Evolutionary conservation across 202 grass and related monocot species (phyloP).

Genomic region (Schoenoplectus tabernaemontani): DNA sequence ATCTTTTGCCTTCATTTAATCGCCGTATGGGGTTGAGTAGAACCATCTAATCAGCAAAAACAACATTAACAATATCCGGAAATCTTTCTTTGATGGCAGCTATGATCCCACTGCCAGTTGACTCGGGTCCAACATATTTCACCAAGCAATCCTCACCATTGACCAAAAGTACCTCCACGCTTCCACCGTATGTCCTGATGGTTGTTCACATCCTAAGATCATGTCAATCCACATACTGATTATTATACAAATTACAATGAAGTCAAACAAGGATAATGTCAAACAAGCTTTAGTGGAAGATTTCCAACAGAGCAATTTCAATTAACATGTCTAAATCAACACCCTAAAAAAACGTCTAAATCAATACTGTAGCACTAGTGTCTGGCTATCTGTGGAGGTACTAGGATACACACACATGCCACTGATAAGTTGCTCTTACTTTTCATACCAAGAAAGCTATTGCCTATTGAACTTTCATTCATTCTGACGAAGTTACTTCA

Average conservation of each 20-base stretch:
- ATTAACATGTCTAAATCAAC: background rate
- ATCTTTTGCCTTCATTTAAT: background rate
- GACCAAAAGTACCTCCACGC: constrained; percentile 63
- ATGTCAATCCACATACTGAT: background rate
- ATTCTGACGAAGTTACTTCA: no score
- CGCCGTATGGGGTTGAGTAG: background rate
- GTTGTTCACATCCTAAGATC: constrained; percentile 66
- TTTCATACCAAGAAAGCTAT: no score
- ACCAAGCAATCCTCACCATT: constrained; percentile 68
- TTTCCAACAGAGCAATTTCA: background rate
- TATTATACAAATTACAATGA: background rate
- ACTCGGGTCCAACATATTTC: constrained; percentile 73
- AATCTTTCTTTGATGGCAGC: constrained; percentile 92
- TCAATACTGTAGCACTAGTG: background rate
- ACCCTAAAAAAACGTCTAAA: background rate
- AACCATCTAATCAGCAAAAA: constrained; percentile 37
- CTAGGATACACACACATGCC: no score
- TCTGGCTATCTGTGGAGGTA: background rate
- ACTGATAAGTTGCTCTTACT: background rate
- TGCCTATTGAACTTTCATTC: no score
- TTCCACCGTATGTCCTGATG: constrained; percentile 95
- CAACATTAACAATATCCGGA: constrained; percentile 69
- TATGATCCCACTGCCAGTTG: constrained; percentile 77
- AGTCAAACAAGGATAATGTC: background rate
- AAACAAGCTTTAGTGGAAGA: background rate